Base-by-base conservation (phyloP, 2,329 filamentous ascomycete genomes). In the Fusarium oligoseptatum region DNA sequence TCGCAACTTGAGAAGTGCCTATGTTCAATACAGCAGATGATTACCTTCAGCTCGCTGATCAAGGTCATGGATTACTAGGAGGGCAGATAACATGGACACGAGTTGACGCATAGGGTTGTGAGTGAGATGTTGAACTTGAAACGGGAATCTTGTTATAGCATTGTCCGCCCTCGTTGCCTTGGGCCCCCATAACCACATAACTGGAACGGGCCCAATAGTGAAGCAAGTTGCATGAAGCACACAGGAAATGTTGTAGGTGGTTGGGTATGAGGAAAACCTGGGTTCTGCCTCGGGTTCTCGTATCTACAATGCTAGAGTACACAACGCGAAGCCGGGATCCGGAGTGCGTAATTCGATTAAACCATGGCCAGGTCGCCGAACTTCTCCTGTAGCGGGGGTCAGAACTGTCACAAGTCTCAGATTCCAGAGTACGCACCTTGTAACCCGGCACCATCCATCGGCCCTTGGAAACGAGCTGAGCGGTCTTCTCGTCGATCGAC, bases 391-490 rank as follows among this genome's bases (percentile, higher is more conserved):
- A 81, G 56, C 57, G 77, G 71, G 75, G 66, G 83, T 92, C 84
- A 93, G 88, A 71, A 79, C 41, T 63, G 45, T 37, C 22, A 32
- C 10, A 50, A 56, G 8, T 66, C 8, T 27, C 14, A 12, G 20
- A 29, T 34, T 29, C 32, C 20, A 27, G 22, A 64, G 7, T 67
- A 83, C 92, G 81, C 88, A 96, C 96, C 95, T 98, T 98, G 94
- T 99, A 99, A 84, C 97, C 97, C 76, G 97, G 95, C 83, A 98
- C 95, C 88, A 92, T 91, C 97, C 97, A 99, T 92, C 95, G 94
- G 85, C 96, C 96, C 93, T 97, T 98, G 86, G 94, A 94, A 77
- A 99, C 95, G 84, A 99, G 92, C 88, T 97, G 92, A 81, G 92
- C 88, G 80, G 96, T 98, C 91, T 97, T 97, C 91, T 98, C 92